A percentile compares a stretch with the other conserved stretches of the same genome.
Conservation (phyloP, 2,329 filamentous ascomycete genomes). For the Pseudogymnoascus sp. region DNA sequence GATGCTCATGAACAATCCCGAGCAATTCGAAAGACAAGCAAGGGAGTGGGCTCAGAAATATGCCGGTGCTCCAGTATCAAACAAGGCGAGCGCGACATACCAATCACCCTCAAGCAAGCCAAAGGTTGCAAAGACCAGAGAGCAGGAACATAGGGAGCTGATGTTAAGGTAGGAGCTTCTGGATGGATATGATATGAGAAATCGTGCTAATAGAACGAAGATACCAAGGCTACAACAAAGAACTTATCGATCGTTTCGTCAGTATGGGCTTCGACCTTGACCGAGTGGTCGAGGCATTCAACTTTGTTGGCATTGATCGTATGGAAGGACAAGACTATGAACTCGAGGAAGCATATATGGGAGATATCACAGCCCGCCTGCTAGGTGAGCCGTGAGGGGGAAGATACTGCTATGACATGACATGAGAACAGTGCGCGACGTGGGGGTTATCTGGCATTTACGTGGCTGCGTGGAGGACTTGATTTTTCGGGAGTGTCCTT, state of each 20-base stretch:
- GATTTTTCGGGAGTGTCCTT: background rate
- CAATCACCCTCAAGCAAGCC: slow-evolving; percentile 28
- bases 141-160: slow-evolving; percentile 22
- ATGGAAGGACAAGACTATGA: slow-evolving; percentile 73
- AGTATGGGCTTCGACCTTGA: slow-evolving; percentile 88
- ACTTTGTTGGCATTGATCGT: slow-evolving; percentile 70
- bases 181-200: background rate
- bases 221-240: slow-evolving; percentile 80
- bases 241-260: slow-evolving; percentile 74
- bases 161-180: slow-evolving; percentile 16
- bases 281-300: slow-evolving; percentile 76
- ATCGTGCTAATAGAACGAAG: slow-evolving; percentile 35
- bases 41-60: slow-evolving; percentile 84
- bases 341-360: slow-evolving; percentile 83
- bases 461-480: background rate
- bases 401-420: background rate
- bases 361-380: slow-evolving; percentile 77
- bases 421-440: background rate
- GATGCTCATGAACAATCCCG: slow-evolving; percentile 74
- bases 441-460: background rate
- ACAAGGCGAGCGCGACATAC: background rate
- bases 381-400: slow-evolving; percentile 56
- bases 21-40: slow-evolving; percentile 71
- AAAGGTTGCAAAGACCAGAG: slow-evolving; percentile 18
- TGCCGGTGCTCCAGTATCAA: slow-evolving; percentile 55